phyloP scores from a whole-genome alignment of 2,329 filamentous ascomycete genomes.

The Fusarium succisae region DNA sequence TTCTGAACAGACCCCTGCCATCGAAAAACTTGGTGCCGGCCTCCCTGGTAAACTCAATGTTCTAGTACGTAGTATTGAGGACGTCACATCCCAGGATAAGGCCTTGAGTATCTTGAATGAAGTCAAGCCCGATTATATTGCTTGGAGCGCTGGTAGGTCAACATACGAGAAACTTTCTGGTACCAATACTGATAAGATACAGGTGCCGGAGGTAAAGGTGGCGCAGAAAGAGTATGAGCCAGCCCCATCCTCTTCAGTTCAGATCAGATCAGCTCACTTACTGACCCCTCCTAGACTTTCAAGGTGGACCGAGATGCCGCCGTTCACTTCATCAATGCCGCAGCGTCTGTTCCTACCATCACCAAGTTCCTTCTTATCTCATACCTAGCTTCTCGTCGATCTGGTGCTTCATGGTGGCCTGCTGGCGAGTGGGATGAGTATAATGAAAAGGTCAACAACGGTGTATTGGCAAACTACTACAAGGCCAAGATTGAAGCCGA shows the following conservation, averaged over 20 bases:
- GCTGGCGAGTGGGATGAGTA: conserved; percentile 59
- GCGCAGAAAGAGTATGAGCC: conserved; percentile 55
- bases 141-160: conserved; percentile 72
- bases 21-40: conserved; percentile 68
- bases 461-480: conserved; percentile 62
- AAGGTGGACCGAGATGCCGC: conserved; percentile 72
- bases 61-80: conserved; percentile 75
- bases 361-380: conserved; percentile 73
- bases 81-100: conserved; percentile 70
- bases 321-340: conserved; percentile 68
- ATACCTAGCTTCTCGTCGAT: conserved; percentile 64
- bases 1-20: conserved; percentile 70
- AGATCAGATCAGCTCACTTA: not conserved
- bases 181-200: conserved; percentile 13
- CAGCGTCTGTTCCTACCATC: conserved; percentile 62
- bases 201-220: conserved; percentile 70
- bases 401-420: conserved; percentile 65
- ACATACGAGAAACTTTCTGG: not conserved
- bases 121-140: conserved; percentile 71
- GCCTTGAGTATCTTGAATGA: conserved; percentile 70
- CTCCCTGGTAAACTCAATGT: conserved; percentile 73
- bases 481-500: conserved; percentile 70
- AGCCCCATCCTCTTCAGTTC: not conserved
- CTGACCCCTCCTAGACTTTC: conserved; percentile 55
- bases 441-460: conserved; percentile 52